Base-by-base conservation (phyloP, 202 grass and related monocot genomes). In the Cymbopogon flexuosus region DNA sequence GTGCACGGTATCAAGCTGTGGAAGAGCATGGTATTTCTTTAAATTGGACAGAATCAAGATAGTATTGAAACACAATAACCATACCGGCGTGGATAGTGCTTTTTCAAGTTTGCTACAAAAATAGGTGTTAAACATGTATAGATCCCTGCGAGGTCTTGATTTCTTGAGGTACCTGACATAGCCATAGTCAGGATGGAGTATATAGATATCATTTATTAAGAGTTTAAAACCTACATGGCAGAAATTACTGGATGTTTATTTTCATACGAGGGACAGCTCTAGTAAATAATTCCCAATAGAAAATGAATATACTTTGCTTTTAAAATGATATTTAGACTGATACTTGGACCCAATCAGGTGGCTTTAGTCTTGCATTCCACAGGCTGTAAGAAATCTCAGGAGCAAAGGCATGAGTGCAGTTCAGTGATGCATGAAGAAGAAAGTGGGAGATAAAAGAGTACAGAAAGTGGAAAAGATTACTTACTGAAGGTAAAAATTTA, bases 401-500 rank as follows among this genome's bases (percentile, higher is more conserved):
- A 79, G 56, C 14, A 14, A 8, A 11, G 15, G 4, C 12, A 47
- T 58, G 19, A 65, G 46, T 71, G 59, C 65, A 65, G 56, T 65
- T 70, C 34, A 59, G 62, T 81, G 29, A 77, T 60, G 5, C 65
- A 59, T 29, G 15, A 12, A 65, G 36, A 65, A 65, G 43, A 58
- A 70, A 63, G 59, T 23, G 11, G 30, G 16, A 87, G 57, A 51
- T 51, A 76, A 49, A 30, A 4, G 49, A 49, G 29, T 45, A 33
- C 22, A 58, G 18, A 62, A 10, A 81, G 5, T 49, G 13, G 29
- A 60, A 76, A 64, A 71, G 6, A 65, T 57, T 85, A 86, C 95
- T 94, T 91, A 98, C 92, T 86, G 82, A 76, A 94, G 90, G 24
- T 71, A 94, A 81, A 94, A 98, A 65, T 98, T 98, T 76, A 98